phyloP scores from a whole-genome alignment of 352 stramenopile genomes.

The Phytophthora palmivora region DNA sequence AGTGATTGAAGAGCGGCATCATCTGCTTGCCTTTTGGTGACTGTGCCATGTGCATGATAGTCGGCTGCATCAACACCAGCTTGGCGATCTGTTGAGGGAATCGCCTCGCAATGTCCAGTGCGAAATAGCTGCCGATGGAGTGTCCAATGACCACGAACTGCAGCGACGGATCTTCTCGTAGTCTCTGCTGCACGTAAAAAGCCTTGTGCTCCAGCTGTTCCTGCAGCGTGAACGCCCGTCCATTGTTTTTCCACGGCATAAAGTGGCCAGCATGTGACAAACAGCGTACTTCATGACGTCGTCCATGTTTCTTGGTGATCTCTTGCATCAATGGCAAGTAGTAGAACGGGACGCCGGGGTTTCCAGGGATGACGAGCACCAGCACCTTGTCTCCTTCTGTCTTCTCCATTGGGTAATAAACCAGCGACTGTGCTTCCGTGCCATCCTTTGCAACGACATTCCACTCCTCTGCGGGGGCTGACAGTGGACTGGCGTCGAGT shows the following conservation, averaged over 20 bases:
- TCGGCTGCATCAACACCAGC: conserved; percentile 76
- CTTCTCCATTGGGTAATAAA: conserved; percentile 43
- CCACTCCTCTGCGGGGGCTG: conserved; percentile 54
- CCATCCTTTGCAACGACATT: conserved; percentile 49
- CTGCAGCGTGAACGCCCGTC: conserved; percentile 54
- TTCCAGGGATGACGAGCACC: conserved; percentile 72
- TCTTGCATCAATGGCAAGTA: conserved; percentile 74
- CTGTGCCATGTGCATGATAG: conserved; percentile 67
- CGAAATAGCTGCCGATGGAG: conserved; percentile 69
- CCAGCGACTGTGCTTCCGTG: conserved; percentile 52
- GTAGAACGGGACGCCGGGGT: conserved; percentile 70
- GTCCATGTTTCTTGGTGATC: conserved; percentile 42
- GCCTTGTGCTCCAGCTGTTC: conserved; percentile 69
- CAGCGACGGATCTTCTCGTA: conserved; percentile 56
- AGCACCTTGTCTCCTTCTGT: conserved; percentile 40
- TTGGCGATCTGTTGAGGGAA: conserved; percentile 66
- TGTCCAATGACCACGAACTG: conserved; percentile 66
- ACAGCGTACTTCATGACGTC: conserved; percentile 59
- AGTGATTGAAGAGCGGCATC: conserved; percentile 58
- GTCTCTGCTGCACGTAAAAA: conserved; percentile 48
- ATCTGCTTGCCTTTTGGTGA: conserved; percentile 54
- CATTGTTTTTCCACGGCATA: conserved; percentile 71
- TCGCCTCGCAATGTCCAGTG: conserved; percentile 54
- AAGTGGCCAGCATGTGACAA: conserved; percentile 70
- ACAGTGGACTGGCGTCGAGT: conserved; percentile 10